Evolutionary conservation across 768 basidiomycete species (phyloP).

Genomic region (Suillus occidentalis): DNA sequence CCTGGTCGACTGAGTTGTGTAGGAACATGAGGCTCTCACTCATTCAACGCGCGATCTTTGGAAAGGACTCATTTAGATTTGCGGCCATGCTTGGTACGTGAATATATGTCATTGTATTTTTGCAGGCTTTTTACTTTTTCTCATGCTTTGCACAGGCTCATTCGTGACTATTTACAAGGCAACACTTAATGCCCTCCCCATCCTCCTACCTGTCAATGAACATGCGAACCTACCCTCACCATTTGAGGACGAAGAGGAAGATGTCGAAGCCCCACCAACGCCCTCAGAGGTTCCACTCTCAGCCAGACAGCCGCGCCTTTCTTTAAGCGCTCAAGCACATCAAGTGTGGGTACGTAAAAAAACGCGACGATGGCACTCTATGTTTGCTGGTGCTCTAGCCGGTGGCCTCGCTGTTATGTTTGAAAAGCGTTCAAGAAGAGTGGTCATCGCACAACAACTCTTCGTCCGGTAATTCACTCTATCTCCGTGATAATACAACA

Average conservation of each 20-base stretch:
- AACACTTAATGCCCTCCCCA: slow-evolving; percentile 74
- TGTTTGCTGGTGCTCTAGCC: slow-evolving; percentile 73
- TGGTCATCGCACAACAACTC: slow-evolving; percentile 79
- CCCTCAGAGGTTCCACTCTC: slow-evolving; percentile 21
- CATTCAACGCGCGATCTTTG: slow-evolving; percentile 82
- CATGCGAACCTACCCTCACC: slow-evolving; percentile 24
- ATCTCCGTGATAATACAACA: not conserved
- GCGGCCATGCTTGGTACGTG: slow-evolving; percentile 80
- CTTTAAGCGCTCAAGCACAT: slow-evolving; percentile 62
- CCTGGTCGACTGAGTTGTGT: not conserved
- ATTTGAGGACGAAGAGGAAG: slow-evolving; percentile 33
- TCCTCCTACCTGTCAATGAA: slow-evolving; percentile 53
- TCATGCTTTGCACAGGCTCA: slow-evolving; percentile 44
- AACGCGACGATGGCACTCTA: slow-evolving; percentile 76
- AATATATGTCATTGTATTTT: slow-evolving; percentile 3
- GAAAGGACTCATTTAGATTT: slow-evolving; percentile 79
- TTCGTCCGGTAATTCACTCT: slow-evolving; percentile 66
- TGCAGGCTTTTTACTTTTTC: not conserved
- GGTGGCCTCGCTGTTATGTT: slow-evolving; percentile 75
- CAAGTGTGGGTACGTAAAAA: slow-evolving; percentile 62
- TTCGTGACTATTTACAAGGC: slow-evolving; percentile 81
- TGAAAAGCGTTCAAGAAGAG: slow-evolving; percentile 66
- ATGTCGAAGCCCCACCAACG: slow-evolving; percentile 10
- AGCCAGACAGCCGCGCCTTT: slow-evolving; percentile 51
- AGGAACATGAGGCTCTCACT: slow-evolving; percentile 67